Base-by-base conservation (phyloP, 495 filamentous ascomycete genomes). In the Podospora pseudopauciseta region DNA sequence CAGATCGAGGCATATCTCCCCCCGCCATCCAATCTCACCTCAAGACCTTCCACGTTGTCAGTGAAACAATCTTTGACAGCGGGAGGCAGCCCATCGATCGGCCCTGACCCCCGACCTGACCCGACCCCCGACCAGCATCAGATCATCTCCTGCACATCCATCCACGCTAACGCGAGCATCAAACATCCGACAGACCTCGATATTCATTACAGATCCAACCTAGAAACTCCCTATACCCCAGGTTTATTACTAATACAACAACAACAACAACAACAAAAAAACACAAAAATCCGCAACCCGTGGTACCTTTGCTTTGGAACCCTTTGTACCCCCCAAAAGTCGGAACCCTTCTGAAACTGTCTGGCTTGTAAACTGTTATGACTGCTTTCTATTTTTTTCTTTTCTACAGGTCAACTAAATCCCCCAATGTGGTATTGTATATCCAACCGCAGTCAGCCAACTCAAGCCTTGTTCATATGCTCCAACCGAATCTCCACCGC, bases 401-500 rank as follows among this genome's bases (percentile, higher is more conserved):
- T 49, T 49, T 49, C 39, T 49, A 49, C 7, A 11, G 15, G 39
- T 16, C 39, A 49, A 49, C 39, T 49, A 49, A 16, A 11, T 49
- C 15, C 9, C 39, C 7, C 5, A 49, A 49, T 13, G 2, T 49
- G 39, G 39, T 49, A 49, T 49, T 49, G 39, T 49, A 58, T 19
- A 23, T 58, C n/a, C 26, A 28, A 30, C 5, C 32, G 26, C 15
- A 30, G 9, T 5, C 16, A 18, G 23, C 23, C 1, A 32, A 32
- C 30, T 32, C 7, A 28, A 27, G 7, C 27, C 70, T 62, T 65
- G 27, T 86, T 82, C 84, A 92, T 87, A 70, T 86, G 82, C 60
- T 87, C 86, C 71, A 98, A 80, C 64, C 95, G 86, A 68, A 99
- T 92, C 80, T 89, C 91, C 53, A 99, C 93, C 5, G 95, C 95